A percentile compares a stretch with the other conserved stretches of the same genome.
These are phyloP conservation scores for Paramyrothecium roridum DNA, from an alignment of 2,329 filamentous ascomycete species.

Conservation along the genomic window DNA sequence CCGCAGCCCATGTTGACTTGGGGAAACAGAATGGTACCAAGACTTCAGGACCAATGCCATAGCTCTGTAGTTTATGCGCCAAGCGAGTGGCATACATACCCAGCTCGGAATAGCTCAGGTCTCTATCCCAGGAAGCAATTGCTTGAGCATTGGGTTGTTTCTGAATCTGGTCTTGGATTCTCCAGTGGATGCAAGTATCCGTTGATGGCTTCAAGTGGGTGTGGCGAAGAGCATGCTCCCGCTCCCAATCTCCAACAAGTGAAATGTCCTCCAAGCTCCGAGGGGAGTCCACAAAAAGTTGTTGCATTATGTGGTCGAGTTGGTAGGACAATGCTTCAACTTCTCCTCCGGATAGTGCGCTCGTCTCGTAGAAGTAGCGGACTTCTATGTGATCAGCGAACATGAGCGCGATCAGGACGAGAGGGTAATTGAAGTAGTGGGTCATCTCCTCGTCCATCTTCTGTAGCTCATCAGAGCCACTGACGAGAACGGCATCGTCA, in stretches of 20 bases:
- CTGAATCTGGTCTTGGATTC: constrained; percentile 27
- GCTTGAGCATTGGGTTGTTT: constrained; percentile 5
- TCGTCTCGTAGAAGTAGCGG: not conserved
- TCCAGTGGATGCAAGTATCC: not conserved
- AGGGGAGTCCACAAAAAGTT: not conserved
- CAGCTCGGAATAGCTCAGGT: constrained; percentile 6
- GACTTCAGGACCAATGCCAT: constrained; percentile 6
- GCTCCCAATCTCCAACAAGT: not conserved
- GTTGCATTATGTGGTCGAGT: not conserved
- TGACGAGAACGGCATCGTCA: not conserved
- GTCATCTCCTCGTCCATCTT: not conserved
- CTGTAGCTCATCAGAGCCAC: not conserved
- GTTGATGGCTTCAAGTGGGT: not conserved
- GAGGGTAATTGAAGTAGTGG: constrained; percentile 1
- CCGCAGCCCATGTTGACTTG: constrained; percentile 12
- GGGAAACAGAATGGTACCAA: constrained; percentile 12
- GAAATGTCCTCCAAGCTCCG: not conserved
- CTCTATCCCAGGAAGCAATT: constrained; percentile 10
- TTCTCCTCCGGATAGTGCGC: not conserved
- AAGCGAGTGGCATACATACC: constrained; percentile 3
- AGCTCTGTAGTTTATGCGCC: constrained; percentile 3
- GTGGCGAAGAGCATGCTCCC: not conserved
- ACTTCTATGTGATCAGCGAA: not conserved
- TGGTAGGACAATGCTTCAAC: not conserved
- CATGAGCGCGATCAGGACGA: not conserved